phyloP scores from a whole-genome alignment of 1,139 yeast species.

The Diutina neorugosa region DNA sequence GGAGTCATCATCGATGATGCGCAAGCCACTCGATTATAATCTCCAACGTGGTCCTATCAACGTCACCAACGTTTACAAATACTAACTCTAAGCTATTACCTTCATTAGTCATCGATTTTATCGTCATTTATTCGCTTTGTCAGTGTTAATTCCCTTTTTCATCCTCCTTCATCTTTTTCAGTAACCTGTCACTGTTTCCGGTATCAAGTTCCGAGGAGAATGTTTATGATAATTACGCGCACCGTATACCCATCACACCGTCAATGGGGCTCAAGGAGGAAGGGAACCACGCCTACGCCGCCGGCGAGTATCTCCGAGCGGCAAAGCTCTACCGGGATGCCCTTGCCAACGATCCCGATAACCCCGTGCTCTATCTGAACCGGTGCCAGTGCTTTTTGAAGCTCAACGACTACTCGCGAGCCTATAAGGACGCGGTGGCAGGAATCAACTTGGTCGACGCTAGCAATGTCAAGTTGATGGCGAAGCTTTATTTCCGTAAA shows the following conservation, averaged over 20 bases:
- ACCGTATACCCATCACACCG: too few relatives aligned
- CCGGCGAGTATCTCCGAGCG: constrained; percentile 44
- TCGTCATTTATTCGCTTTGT: too few relatives aligned
- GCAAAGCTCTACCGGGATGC: constrained; percentile 56
- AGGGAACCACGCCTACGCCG: constrained; percentile 61
- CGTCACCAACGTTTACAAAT: too few relatives aligned
- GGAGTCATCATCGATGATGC: background rate
- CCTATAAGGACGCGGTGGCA: constrained; percentile 44
- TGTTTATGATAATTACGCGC: too few relatives aligned
- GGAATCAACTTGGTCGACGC: constrained; percentile 37
- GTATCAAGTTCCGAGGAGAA: too few relatives aligned
- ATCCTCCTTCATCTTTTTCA: too few relatives aligned
- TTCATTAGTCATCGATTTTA: too few relatives aligned
- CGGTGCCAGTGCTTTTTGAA: constrained; percentile 65
- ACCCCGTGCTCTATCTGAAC: constrained; percentile 64
- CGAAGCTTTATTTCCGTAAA: constrained; percentile 46
- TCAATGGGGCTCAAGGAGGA: constrained; percentile 8
- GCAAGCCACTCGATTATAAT: too few relatives aligned
- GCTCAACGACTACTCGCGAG: constrained; percentile 41
- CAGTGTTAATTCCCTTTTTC: too few relatives aligned
- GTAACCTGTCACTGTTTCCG: too few relatives aligned
- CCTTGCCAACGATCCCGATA: constrained; percentile 38
- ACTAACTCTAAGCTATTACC: too few relatives aligned
- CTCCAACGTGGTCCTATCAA: too few relatives aligned
- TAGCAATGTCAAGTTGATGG: constrained; percentile 9